phyloP scores from a whole-genome alignment of 164 flowering plant genomes.

The Brasenia schreberi region DNA sequence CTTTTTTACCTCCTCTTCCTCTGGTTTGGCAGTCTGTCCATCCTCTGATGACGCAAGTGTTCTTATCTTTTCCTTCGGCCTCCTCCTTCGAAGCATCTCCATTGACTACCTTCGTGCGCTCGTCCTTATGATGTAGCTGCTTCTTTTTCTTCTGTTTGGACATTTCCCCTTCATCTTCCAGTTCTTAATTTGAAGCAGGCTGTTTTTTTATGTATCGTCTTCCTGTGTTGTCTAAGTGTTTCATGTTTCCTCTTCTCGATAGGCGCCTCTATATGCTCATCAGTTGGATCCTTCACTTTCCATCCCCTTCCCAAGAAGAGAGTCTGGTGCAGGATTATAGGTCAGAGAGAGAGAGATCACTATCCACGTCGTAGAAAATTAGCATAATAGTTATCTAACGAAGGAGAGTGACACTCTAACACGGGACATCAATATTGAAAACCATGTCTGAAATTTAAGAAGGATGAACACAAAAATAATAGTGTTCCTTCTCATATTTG shows the following conservation, averaged over 20 bases:
- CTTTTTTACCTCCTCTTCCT: slow-evolving; percentile 8
- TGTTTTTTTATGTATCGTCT: neutral
- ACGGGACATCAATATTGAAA: no score
- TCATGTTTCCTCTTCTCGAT: slow-evolving; percentile 21
- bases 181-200: neutral
- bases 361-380: no score
- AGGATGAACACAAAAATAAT: no score
- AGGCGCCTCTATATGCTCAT: slow-evolving; percentile 3
- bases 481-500: no score
- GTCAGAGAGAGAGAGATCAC: slow-evolving; percentile 6
- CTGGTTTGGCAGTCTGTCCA: no score
- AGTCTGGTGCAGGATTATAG: slow-evolving; percentile 69
- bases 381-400: no score
- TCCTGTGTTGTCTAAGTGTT: slow-evolving; percentile 22
- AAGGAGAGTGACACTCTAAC: neutral
- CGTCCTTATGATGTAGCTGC: slow-evolving; percentile 19
- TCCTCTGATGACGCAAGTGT: no score
- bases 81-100: slow-evolving; percentile 11
- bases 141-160: slow-evolving; percentile 27
- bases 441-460: no score
- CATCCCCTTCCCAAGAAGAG: slow-evolving; percentile 23
- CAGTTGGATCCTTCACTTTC: slow-evolving; percentile 4
- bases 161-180: slow-evolving; percentile 10
- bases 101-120: slow-evolving; percentile 5
- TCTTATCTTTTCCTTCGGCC: slow-evolving; percentile 12